phyloP scores from a whole-genome alignment of 352 stramenopile species.

The Thalassiosira mediterranea region DNA sequence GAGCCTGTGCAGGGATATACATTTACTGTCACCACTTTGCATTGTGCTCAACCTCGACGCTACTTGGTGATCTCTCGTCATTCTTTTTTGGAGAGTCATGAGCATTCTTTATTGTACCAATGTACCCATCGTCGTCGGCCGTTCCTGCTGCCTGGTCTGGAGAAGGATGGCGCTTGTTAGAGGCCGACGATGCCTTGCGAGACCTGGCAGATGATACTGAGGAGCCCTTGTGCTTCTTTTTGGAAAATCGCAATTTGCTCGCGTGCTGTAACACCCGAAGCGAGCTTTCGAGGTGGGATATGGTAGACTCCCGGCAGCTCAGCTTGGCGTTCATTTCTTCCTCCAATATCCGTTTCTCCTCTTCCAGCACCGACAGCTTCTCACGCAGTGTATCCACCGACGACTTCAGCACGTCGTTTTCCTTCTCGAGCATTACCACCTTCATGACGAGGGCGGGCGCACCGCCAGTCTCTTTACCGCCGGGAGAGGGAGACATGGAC shows the following conservation, averaged over 20 bases:
- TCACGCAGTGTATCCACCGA: slow-evolving; percentile 37
- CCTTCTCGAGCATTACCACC: slow-evolving; percentile 54
- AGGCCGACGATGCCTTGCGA: too few species aligned
- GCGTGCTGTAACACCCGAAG: slow-evolving; percentile 8
- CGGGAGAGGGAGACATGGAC: neutral
- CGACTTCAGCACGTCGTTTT: slow-evolving; percentile 44
- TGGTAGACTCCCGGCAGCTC: slow-evolving; percentile 42
- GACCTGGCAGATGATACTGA: too few species aligned
- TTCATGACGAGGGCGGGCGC: slow-evolving; percentile 36
- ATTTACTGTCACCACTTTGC: too few species aligned
- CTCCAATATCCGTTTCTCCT: slow-evolving; percentile 52
- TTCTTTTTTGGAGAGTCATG: too few species aligned
- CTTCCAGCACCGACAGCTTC: slow-evolving; percentile 39
- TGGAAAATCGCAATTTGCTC: neutral
- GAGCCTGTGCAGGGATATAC: too few species aligned
- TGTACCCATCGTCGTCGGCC: too few species aligned
- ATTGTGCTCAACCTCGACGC: too few species aligned
- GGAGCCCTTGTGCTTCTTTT: neutral
- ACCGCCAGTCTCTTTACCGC: neutral
- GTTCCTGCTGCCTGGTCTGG: too few species aligned
- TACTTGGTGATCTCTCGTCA: too few species aligned
- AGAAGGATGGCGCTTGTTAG: too few species aligned
- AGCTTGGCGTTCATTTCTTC: slow-evolving; percentile 53
- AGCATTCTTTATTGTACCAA: too few species aligned
- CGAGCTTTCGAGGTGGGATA: slow-evolving; percentile 43